Percentiles rank a stretch among this genome's conserved stretches.
Evolutionary conservation across 163 green algal species (phyloP).

Genomic region (Chlorella variabilis): DNA sequence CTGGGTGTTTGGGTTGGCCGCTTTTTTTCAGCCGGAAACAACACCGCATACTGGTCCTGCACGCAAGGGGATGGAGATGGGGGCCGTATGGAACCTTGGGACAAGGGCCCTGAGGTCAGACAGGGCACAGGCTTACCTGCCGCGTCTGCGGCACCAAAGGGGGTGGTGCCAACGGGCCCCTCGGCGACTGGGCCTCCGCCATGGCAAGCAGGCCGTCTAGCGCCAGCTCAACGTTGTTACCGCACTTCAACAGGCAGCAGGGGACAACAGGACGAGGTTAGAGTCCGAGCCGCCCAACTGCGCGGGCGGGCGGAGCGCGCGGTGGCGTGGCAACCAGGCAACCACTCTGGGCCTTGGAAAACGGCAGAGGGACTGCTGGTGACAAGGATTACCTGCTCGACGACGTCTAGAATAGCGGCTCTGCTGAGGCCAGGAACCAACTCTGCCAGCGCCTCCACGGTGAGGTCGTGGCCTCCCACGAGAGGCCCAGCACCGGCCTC

Average conservation of each 20-base stretch:
- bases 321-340: no score
- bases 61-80: background rate
- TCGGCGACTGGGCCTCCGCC: background rate
- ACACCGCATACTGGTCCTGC: background rate
- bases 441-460: background rate
- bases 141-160: background rate
- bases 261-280: no score
- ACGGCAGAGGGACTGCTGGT: no score
- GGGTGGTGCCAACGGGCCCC: background rate
- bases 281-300: no score
- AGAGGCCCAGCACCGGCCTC: no score
- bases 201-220: slow-evolving; percentile 3
- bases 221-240: slow-evolving; percentile 13
- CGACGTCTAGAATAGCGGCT: background rate
- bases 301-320: no score
- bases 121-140: background rate
- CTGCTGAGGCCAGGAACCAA: background rate
- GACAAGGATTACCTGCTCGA: background rate
- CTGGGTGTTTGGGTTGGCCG: no score
- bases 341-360: no score
- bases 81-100: no score
- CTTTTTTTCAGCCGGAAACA: background rate
- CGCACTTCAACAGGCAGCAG: background rate
- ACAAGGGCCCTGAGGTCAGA: no score
- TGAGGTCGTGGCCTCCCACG: background rate